These are phyloP conservation scores for Gardenia jasminoides DNA, from an alignment of 257 asterid genomes.

Conservation along the genomic window DNA sequence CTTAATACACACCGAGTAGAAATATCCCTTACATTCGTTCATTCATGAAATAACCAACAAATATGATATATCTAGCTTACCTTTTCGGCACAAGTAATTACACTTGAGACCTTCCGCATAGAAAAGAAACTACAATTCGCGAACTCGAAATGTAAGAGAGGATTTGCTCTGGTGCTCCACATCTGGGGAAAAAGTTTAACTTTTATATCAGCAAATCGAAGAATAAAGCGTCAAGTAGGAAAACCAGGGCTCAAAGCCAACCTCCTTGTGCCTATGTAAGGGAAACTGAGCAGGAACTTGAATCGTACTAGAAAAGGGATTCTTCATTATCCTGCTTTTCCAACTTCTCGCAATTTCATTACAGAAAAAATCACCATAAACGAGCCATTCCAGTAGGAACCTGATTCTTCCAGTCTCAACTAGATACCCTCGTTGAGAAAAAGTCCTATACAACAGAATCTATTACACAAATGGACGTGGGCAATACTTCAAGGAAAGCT, in stretches of 20 bases:
- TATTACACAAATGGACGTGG: background rate
- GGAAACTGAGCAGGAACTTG: conserved; percentile 7
- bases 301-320: background rate
- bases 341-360: background rate
- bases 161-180: conserved; percentile 19
- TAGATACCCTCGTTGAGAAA: background rate
- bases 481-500: background rate
- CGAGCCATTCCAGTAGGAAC: background rate
- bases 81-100: conserved; percentile 29
- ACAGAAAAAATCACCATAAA: background rate
- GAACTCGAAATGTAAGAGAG: conserved; percentile 13
- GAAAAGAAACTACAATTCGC: conserved; percentile 19
- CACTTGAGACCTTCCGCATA: conserved; percentile 19
- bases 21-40: background rate
- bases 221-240: conserved; percentile 9
- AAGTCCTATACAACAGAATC: background rate
- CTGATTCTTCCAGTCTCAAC: background rate
- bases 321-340: conserved; percentile 13
- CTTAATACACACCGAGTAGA: background rate
- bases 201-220: background rate
- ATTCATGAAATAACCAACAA: background rate
- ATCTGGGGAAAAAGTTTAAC: conserved; percentile 20
- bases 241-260: conserved; percentile 3
- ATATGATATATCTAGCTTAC: conserved; percentile 23
- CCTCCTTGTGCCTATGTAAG: conserved; percentile 1